Evolutionary conservation across 768 basidiomycete genomes (phyloP), one percentile per base, ranked within the genome.

Genomic region (Boletus tomentosulus): DNA sequence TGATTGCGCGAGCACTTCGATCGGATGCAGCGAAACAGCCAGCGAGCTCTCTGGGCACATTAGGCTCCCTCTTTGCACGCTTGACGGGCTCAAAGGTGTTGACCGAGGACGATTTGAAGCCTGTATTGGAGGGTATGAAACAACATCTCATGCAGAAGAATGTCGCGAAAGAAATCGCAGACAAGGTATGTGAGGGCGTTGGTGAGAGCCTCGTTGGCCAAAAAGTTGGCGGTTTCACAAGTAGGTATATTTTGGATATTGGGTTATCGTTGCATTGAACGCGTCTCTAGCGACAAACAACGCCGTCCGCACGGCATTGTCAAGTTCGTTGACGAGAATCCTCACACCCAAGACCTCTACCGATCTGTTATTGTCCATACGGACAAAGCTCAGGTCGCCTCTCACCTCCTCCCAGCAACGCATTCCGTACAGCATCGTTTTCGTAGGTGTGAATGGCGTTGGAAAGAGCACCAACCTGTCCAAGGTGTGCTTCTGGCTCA

Each of bases 141-240:
- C 92, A 95, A 56, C 96, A 98, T 71, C 77, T 99, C 43, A 98
- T 98, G 94, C 85, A 88, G 73, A 98, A 98, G 78, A 99, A 99
- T 64, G 97, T 99, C 5, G 97, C 97, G 4, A 90, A 84, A 70
- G 93, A 95, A 55, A 98, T 98, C 57, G 79, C 95, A 12, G 92
- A 95, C 57, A 92, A 94, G 69, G 83, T 99, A 11, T 96, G 94
- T 63, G 93, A 96, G 66, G 84, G 89, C 6, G 93, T 99, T n/a
- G 92, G 92, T 1, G 85, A 92, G 64, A 83, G 81, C 41, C 78
- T 99, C 31, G 80, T 94, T 11, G 97, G 97, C 6, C 92, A 90
- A 72, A 94, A 91, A 70, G 82, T 95, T 9, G 90, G 90, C 42
- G 84, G 93, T 1, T 89, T 96, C 70, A 87, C 89, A 72, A 90